Base-by-base conservation (phyloP, 495 filamentous ascomycete genomes). In the Halenospora varia region DNA sequence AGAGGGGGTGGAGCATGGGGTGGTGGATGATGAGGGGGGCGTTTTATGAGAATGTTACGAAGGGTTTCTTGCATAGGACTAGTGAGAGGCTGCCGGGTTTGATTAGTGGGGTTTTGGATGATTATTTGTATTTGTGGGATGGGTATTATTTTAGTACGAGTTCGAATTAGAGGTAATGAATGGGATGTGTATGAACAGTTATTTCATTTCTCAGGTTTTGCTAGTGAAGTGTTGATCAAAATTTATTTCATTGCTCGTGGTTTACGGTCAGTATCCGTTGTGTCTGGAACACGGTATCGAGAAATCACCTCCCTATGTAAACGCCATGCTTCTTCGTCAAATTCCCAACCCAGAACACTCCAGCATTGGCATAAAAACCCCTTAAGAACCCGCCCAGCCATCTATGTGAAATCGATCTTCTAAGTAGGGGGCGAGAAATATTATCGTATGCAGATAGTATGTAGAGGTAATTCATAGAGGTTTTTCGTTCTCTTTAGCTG, bases 51-150 rank as follows among this genome's bases (percentile, higher is more conserved):
- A 89, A 93, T 66, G 76, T 96, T 51, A 96, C 91, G 26, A 92
- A 90, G 85, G 87, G 76, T 6, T 81, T 87, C 71, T 70, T 90
- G 48, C 78, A 80, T 59, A 73, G 75, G 25, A 85, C 84, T 62
- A 79, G 80, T 44, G 88, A 88, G 64, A 86, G 88, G 47, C 73
- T 96, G 66, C 79, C 95, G 51, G 86, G 88, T 62, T 73, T 97
- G 62, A 75, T 97, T 15, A 84, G 82, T 0, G 91, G 86, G 51
- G 81, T 98, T 20, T 65, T 97, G 54, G 92, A 96, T 68, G 95
- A 98, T 67, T 97, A 97, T 64, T 89, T 95, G 68, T 97, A 94
- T 66, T 77, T 98, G 15, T 98, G 94, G 94, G 93, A 97, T 73
- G 89, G 96, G 51, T 97, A 96, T 66, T 93, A 98, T 71, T 97